Conservation (phyloP, 2,329 filamentous ascomycete genomes). For the Fusarium mangiferae region DNA sequence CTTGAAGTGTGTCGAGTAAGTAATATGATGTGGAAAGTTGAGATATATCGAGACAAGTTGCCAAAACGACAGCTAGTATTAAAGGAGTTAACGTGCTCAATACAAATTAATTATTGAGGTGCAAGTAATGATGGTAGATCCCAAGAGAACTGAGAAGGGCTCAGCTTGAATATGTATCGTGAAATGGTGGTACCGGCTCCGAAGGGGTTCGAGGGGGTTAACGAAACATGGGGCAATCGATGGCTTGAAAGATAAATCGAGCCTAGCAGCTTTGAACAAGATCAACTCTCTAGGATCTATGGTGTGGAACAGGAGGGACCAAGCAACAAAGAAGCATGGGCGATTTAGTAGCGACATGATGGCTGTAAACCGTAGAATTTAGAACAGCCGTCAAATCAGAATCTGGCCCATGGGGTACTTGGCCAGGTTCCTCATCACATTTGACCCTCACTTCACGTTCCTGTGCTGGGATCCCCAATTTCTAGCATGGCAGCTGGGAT, state of each 20-base stretch:
- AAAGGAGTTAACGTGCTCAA: neutral
- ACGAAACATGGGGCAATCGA: constrained; percentile 49
- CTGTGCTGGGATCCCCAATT: constrained; percentile 40
- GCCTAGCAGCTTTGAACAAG: constrained; percentile 47
- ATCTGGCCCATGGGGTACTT: constrained; percentile 15
- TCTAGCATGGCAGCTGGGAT: constrained; percentile 42
- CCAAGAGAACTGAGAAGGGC: constrained; percentile 33
- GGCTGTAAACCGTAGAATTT: constrained; percentile 50
- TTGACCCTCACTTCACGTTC: constrained; percentile 35
- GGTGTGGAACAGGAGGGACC: constrained; percentile 49
- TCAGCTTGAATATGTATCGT: constrained; percentile 47
- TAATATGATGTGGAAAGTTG: neutral
- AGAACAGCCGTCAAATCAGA: constrained; percentile 46
- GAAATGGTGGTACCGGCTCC: constrained; percentile 35
- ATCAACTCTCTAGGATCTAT: constrained; percentile 51
- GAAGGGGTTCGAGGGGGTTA: constrained; percentile 47
- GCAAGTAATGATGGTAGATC: neutral
- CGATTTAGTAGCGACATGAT: constrained; percentile 41
- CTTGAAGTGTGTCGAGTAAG: constrained; percentile 11
- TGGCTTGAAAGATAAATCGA: constrained; percentile 52
- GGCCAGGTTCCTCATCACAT: constrained; percentile 32
- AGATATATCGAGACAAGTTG: neutral
- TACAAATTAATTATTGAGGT: neutral
- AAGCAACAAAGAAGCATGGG: constrained; percentile 43
- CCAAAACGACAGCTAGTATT: neutral